phyloP scores from a whole-genome alignment of 495 filamentous ascomycete genomes.

The Trichoderma gamsii region DNA sequence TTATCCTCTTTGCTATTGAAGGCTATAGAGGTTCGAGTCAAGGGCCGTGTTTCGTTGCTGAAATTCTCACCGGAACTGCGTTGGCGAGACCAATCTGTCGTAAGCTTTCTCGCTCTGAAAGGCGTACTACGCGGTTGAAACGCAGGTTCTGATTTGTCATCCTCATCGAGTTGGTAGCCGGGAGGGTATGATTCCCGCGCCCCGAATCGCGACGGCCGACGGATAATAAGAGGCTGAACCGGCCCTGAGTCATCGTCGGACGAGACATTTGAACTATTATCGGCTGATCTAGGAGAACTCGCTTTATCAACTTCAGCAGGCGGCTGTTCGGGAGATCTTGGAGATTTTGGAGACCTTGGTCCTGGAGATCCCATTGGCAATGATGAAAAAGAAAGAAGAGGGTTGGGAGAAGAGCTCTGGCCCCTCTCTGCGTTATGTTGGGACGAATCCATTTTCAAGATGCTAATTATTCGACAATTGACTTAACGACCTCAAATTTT shows the following conservation, averaged over 20 bases:
- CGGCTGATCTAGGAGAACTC: constrained; percentile 31
- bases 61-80: no score
- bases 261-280: constrained; percentile 32
- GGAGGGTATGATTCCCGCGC: constrained; percentile 29
- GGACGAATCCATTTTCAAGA: no score
- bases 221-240: constrained; percentile 49
- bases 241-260: constrained; percentile 35
- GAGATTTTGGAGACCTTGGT: neutral
- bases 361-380: constrained; percentile 25
- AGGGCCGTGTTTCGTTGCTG: no score
- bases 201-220: constrained; percentile 51
- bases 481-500: no score
- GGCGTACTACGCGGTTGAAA: constrained; percentile 60
- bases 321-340: constrained; percentile 12
- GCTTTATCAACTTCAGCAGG: constrained; percentile 24
- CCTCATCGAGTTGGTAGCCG: constrained; percentile 21
- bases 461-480: no score
- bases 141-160: constrained; percentile 55
- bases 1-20: no score
- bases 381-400: constrained; percentile 23
- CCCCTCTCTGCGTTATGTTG: no score
- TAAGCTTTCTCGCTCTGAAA: no score
- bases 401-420: no score
- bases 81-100: no score
- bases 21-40: no score